Conservation (phyloP, 225 moss, liverwort and hornwort species). For the Physcomitrium patens region DNA sequence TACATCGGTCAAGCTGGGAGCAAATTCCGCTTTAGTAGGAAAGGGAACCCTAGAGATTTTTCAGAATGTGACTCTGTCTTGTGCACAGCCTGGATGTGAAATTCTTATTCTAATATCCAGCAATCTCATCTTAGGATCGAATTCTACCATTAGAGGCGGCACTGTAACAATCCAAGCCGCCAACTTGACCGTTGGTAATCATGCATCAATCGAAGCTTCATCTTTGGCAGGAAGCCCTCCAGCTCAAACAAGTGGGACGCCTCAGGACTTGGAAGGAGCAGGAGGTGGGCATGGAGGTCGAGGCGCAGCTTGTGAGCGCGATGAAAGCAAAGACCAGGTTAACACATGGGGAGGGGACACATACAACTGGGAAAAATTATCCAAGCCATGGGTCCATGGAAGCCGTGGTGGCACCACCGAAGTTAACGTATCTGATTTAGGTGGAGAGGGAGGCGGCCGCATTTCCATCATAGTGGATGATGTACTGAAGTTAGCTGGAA, state of each 20-base stretch:
- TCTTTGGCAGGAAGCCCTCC: conserved; percentile 73
- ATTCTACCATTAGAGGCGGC: conserved; percentile 59
- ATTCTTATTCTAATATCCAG: conserved; percentile 60
- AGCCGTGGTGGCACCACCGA: conserved; percentile 66
- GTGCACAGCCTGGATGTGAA: conserved; percentile 55
- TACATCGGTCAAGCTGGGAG: conserved; percentile 36
- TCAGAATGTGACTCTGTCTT: conserved; percentile 41
- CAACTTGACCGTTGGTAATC: conserved; percentile 48
- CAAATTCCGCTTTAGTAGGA: conserved; percentile 54
- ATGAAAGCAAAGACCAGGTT: conserved; percentile 41
- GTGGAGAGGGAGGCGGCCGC: conserved; percentile 73
- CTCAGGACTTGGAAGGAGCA: conserved; percentile 53
- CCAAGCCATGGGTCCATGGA: conserved; percentile 67
- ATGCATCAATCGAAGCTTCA: conserved; percentile 44
- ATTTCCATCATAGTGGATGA: conserved; percentile 49
- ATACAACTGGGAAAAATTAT: conserved; percentile 60
- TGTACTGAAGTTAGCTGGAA: conserved; percentile 49
- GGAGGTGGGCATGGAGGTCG: conserved; percentile 82
- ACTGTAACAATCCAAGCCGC: conserved; percentile 61
- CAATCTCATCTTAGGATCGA: conserved; percentile 43
- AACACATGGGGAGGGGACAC: conserved; percentile 75
- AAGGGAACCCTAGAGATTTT: conserved; percentile 54
- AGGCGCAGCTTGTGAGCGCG: conserved; percentile 58
- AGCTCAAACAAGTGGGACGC: conserved; percentile 65
- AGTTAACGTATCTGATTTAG: conserved; percentile 38